Evolutionary conservation across 768 basidiomycete genomes (phyloP), one percentile per base, ranked within the genome.

Genomic region (Russula sp.): DNA sequence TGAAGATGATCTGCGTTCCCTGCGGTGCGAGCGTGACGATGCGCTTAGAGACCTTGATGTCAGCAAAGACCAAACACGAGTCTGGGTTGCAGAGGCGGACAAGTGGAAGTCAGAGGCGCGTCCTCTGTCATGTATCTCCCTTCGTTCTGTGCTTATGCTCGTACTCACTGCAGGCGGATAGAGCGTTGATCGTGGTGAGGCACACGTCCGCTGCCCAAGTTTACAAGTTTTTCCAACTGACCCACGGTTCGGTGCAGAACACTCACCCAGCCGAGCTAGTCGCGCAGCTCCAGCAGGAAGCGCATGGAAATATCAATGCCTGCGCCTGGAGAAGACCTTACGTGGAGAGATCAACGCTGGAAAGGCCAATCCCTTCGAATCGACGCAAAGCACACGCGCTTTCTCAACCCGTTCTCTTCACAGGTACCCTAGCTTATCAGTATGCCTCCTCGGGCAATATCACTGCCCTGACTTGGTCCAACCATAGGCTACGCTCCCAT

Each of bases 221-320:
- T 18, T 35, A 7, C 32, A 13, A 37, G 27, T 27, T 20, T 44
- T 32, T 56, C 52, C 42, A 10, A 27, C n/a, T 40, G 16, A 53
- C 34, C 31, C 50, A 2, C 57, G 18, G 48, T 34, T 11, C 37
- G 27, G 35, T 40, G n/a, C 59, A 88, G 87, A 78, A 83, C 55
- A 73, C 78, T 8, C 83, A 86, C 68, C 83, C 87, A 66, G 75
- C 77, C 16, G 84, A 87, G 54, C 82, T 82, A 6, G 83, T 88
- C 57, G 71, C 78, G 1, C 84, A 84, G 58, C 77, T 89, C 34
- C 81, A 83, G 31, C 79, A 85, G 54, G 88, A 91, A 70, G 77
- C 82, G 0, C 75, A 73, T 89, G 87, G 87, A 89, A 88, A 72
- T 82, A 85, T 54, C 89, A 90, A 68, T 77, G 78, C 54, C 69